A percentile compares a stretch with the other conserved stretches of the same genome.
Conservation (phyloP, 257 asterid species). For the Handroanthus guayacan region DNA sequence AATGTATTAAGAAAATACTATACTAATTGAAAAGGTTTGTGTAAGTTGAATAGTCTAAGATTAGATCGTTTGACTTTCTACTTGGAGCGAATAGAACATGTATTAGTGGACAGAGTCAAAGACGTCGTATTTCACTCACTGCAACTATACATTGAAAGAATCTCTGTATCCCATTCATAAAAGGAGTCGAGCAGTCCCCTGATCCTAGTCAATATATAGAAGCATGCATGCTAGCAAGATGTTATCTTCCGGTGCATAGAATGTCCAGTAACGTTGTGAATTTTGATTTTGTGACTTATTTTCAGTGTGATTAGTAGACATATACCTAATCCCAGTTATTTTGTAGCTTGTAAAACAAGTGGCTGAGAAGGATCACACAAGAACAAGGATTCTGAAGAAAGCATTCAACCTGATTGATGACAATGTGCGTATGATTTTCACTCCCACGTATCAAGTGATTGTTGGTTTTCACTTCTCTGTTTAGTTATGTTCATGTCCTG, state of each 20-base stretch:
- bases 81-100: background rate
- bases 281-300: slow-evolving; percentile 19
- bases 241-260: slow-evolving; percentile 1
- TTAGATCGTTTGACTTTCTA: slow-evolving; percentile 9
- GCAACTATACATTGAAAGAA: slow-evolving; percentile 18
- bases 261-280: slow-evolving; percentile 18
- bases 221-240: slow-evolving; percentile 26
- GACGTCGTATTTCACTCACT: slow-evolving; percentile 11
- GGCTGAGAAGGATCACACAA: slow-evolving; percentile 71
- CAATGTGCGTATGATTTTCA: slow-evolving; percentile 59
- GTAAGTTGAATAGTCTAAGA: background rate
- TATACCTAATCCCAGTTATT: slow-evolving; percentile 32
- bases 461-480: slow-evolving; percentile 10
- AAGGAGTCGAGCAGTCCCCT: slow-evolving; percentile 12
- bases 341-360: slow-evolving; percentile 92
- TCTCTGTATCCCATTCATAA: background rate
- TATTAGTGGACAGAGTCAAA: background rate
- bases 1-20: background rate
- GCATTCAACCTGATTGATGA: slow-evolving; percentile 80
- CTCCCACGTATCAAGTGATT: slow-evolving; percentile 18
- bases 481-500: slow-evolving; percentile 15
- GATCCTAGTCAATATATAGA: slow-evolving; percentile 28
- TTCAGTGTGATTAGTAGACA: slow-evolving; percentile 13
- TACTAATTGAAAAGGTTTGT: background rate
- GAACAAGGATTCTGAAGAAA: slow-evolving; percentile 80